phyloP scores from a whole-genome alignment of 345 rosid species.

The Hevea brasiliensis region DNA sequence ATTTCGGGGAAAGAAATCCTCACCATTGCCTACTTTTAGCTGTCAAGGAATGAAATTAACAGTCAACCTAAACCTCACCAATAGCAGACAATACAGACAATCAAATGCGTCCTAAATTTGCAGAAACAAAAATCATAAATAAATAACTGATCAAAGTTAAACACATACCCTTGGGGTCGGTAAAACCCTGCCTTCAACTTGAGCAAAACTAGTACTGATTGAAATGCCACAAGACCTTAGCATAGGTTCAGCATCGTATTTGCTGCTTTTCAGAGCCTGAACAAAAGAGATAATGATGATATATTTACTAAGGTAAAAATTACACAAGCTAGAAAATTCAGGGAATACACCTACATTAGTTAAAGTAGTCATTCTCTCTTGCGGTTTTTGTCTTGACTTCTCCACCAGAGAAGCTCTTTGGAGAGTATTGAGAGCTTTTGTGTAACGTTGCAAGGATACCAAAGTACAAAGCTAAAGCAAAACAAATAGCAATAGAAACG shows the following conservation, averaged over 20 bases:
- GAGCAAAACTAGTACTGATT: constrained; percentile 55
- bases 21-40: constrained; percentile 37
- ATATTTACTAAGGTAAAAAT: too few relatives aligned
- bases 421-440: constrained; percentile 61
- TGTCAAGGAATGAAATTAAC: constrained; percentile 15
- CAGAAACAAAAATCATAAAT: not conserved
- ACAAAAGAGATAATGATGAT: not conserved
- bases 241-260: constrained; percentile 67
- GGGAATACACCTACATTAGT: constrained; percentile 10
- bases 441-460: constrained; percentile 81
- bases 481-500: not conserved
- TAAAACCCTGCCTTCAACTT: constrained; percentile 82
- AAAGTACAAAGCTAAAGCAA: constrained; percentile 61
- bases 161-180: constrained; percentile 62
- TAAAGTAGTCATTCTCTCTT: constrained; percentile 59
- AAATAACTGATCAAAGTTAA: not conserved
- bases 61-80: not conserved
- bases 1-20: constrained; percentile 32
- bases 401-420: constrained; percentile 84
- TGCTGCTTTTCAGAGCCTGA: constrained; percentile 64
- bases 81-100: not conserved
- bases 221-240: constrained; percentile 65
- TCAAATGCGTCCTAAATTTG: too few relatives aligned
- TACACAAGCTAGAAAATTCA: too few relatives aligned
- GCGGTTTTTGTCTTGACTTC: constrained; percentile 93